Conservation (phyloP, 768 basidiomycete genomes). For the Boletus subparvulus region DNA sequence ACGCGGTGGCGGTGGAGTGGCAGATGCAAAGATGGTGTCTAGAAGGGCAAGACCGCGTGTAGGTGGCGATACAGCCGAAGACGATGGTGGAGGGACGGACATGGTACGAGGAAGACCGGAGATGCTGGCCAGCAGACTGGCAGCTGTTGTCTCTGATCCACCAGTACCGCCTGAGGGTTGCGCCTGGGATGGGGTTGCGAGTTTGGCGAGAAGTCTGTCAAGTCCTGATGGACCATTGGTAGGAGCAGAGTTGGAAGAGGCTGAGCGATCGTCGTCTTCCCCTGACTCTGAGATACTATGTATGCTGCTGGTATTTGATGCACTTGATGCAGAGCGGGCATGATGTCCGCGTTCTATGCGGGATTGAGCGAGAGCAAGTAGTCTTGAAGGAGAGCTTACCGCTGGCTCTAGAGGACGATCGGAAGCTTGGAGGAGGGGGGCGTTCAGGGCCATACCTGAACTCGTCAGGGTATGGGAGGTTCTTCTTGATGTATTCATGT, state of each 20-base stretch:
- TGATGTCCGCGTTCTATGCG: conserved; percentile 26
- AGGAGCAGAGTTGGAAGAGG: conserved; percentile 11
- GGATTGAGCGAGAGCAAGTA: conserved; percentile 4
- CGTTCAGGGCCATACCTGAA: conserved; percentile 67
- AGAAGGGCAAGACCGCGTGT: conserved; percentile 59
- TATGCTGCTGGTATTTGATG: conserved; percentile 35
- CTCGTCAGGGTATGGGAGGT: conserved; percentile 68
- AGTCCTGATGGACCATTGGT: conserved; percentile 36
- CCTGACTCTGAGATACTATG: conserved; percentile 35
- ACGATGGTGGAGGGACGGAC: conserved; percentile 29
- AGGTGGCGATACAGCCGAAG: conserved; percentile 27
- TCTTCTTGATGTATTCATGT: conserved; percentile 64
- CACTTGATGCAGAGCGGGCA: conserved; percentile 31
- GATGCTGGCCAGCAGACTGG: conserved; percentile 47
- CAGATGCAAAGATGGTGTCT: conserved; percentile 75
- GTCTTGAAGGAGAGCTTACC: conserved; percentile 12
- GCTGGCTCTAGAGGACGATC: conserved; percentile 32
- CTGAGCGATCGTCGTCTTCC: conserved; percentile 23
- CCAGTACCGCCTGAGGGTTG: conserved; percentile 23
- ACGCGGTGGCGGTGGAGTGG: conserved; percentile 32
- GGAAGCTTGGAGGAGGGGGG: conserved; percentile 58
- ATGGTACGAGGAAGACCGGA: conserved; percentile 41
- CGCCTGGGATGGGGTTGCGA: conserved; percentile 23
- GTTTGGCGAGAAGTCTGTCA: conserved; percentile 45
- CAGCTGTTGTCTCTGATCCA: conserved; percentile 36